Conservation (phyloP, 768 basidiomycete genomes). For the Phaffia tasmanica region DNA sequence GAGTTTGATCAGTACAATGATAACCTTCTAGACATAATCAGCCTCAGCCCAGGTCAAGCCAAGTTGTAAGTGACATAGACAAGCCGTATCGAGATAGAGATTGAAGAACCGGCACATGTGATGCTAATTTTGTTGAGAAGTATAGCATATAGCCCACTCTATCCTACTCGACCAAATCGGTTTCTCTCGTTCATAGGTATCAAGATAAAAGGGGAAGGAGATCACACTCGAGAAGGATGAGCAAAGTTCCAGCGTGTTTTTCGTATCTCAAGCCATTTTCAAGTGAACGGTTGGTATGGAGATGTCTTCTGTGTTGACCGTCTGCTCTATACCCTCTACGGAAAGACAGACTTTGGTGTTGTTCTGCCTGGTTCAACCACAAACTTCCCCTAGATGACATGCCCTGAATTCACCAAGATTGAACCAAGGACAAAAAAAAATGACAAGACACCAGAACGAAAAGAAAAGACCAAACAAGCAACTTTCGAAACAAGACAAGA, state of each 20-base stretch:
- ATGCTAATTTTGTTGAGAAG: neutral
- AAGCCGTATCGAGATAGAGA: constrained; percentile 5
- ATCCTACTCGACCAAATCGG: neutral
- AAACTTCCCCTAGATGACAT: neutral
- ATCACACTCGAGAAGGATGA: too few relatives aligned
- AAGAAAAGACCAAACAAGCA: neutral
- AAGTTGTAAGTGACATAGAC: neutral
- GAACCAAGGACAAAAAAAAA: neutral
- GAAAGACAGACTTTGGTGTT: neutral
- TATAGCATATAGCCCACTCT: neutral
- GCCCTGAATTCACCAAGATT: neutral
- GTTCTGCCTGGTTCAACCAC: neutral
- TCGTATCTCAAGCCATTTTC: too few relatives aligned
- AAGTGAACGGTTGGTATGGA: too few relatives aligned
- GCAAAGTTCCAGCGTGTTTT: too few relatives aligned
- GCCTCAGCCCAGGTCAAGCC: too few relatives aligned
- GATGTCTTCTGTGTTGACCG: too few relatives aligned
- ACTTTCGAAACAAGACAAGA: neutral
- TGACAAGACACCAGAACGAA: neutral
- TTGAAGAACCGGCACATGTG: too few relatives aligned
- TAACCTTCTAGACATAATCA: neutral
- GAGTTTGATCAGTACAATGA: neutral
- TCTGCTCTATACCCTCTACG: too few relatives aligned
- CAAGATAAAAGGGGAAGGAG: too few relatives aligned
- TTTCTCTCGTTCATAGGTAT: too few relatives aligned